phyloP scores from a whole-genome alignment of 768 basidiomycete species.

The Calvatia gigantea region DNA sequence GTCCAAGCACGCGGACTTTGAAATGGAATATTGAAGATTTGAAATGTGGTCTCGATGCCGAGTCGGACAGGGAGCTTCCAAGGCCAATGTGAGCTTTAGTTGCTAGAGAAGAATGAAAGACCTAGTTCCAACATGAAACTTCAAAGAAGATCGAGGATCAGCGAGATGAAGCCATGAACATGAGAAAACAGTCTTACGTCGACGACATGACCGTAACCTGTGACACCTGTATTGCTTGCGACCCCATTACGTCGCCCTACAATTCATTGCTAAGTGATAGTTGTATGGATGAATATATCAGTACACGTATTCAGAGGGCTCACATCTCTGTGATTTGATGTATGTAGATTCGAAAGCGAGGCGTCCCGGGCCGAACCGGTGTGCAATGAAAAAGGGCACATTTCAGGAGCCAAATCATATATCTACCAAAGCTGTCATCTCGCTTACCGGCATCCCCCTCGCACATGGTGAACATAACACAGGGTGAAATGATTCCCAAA shows the following conservation, averaged over 20 bases:
- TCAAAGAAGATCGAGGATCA: neutral
- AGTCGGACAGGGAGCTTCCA: neutral
- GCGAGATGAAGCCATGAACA: neutral
- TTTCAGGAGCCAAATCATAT: neutral
- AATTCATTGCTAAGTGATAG: neutral
- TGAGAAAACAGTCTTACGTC: neutral
- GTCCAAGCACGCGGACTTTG: neutral
- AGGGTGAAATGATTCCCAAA: no score
- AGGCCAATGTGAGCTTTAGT: neutral
- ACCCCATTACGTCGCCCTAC: conserved; percentile 1
- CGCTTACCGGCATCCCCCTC: neutral
- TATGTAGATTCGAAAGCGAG: neutral
- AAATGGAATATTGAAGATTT: neutral
- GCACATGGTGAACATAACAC: neutral
- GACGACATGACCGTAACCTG: neutral
- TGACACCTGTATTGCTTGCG: neutral
- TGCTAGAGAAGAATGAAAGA: neutral
- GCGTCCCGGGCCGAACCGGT: neutral
- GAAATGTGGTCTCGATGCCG: neutral
- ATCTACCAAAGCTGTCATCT: neutral
- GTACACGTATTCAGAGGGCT: neutral
- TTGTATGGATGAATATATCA: neutral
- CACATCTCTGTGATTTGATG: conserved; percentile 2
- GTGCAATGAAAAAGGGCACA: neutral
- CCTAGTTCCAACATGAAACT: neutral